Evolutionary conservation across 108 stramenopile species (phyloP).

Genomic region (Mayamaea pseudoterrestris): DNA sequence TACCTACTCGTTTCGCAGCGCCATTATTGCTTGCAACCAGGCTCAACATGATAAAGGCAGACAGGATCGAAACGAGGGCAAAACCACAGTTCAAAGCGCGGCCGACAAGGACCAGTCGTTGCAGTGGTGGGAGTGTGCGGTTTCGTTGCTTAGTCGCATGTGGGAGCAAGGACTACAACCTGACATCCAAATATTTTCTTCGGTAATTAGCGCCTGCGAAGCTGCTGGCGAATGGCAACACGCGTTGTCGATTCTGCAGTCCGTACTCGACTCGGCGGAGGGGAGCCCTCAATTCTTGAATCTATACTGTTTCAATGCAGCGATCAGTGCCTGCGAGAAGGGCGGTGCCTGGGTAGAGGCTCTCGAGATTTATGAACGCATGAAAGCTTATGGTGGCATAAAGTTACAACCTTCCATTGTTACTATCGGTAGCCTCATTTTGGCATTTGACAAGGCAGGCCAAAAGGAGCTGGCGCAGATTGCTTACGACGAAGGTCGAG

Average conservation of each 20-base stretch:
- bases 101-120: conserved; percentile 6
- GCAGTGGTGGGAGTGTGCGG: conserved; percentile 63
- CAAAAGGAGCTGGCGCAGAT: conserved; percentile 53
- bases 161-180: conserved; percentile 50
- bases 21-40: conserved; percentile 68
- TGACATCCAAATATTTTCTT: conserved; percentile 44
- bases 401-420: conserved; percentile 43
- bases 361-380: conserved; percentile 49
- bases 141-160: conserved; percentile 58
- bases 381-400: conserved; percentile 14
- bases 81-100: background rate
- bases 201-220: conserved; percentile 56
- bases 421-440: conserved; percentile 43
- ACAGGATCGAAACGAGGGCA: background rate
- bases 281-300: conserved; percentile 26
- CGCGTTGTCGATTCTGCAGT: conserved; percentile 50
- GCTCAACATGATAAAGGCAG: conserved; percentile 39
- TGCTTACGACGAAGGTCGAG: conserved; percentile 41
- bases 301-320: conserved; percentile 63
- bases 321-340: conserved; percentile 62
- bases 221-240: conserved; percentile 74
- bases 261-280: conserved; percentile 12
- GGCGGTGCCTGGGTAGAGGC: conserved; percentile 76
- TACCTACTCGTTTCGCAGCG: conserved; percentile 32
- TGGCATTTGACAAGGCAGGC: conserved; percentile 50